Evolutionary conservation across 2,329 filamentous ascomycete genomes (phyloP), one percentile per base, ranked within the genome.

Genomic region (Talaromyces verruculosus): DNA sequence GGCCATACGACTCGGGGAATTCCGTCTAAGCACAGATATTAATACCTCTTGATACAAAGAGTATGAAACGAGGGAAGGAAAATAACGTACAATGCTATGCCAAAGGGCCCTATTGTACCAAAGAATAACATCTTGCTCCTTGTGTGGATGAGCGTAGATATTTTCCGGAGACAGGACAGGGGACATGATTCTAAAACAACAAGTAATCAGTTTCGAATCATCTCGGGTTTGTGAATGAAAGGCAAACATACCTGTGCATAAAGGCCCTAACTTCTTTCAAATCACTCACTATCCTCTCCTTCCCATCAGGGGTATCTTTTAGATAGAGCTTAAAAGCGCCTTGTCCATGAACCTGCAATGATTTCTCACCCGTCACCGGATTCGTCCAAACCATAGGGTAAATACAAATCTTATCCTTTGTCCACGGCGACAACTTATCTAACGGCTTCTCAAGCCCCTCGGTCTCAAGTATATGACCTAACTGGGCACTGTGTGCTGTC

Each of bases 381-480:
- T 78, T 78, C 33, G 74, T 74, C 75, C 76, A 78, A 11, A 77
- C 76, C 76, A 78, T 78, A 0, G 76, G 75, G 64, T 78, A 78
- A 33, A 73, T 67, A 67, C 75, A 76, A 15, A 77, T 68, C 28
- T 77, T 73, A 53, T 71, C 73, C 13, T 69, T 62, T 15, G 67
- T 68, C 71, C 75, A 74, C 1, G 73, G 69, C 41, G 73, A 73
- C 47, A 78, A 67, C 66, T 74, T 63, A 58, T 76, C 74, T 2
- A 75, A 66, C 0, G 75, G 73, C 67, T 71, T 72, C 67, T 77
- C 70, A 25, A 60, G 69, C 1, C 70, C 70, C 33, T 71, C 71
- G 0, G 69, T 70, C 47, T 76, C 75, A 19, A 78, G 62, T 8
- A 72, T 68, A 65, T 78, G 76, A 15, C 76, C 76, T 15, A 78